These are phyloP conservation scores for Mucor mucedo DNA, from an alignment of 371 early-diverging fungal genomes.

Conservation along the genomic window DNA sequence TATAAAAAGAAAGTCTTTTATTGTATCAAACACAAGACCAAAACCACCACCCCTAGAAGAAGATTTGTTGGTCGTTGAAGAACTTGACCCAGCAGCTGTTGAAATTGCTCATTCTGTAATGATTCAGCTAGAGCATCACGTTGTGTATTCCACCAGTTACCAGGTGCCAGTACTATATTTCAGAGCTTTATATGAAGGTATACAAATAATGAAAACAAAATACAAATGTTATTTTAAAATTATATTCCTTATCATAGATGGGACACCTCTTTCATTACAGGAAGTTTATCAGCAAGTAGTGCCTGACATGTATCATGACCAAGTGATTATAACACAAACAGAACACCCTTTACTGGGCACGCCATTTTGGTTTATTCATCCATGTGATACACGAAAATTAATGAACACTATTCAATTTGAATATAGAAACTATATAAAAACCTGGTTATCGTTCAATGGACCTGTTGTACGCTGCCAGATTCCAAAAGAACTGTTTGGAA, in stretches of 20 bases:
- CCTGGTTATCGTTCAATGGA: slow-evolving; percentile 45
- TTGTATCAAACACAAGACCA: not conserved
- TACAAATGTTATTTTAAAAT: not conserved
- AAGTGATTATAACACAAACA: slow-evolving; percentile 37
- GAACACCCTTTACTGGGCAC: slow-evolving; percentile 70
- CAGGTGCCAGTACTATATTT: slow-evolving; percentile 78
- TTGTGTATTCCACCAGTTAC: slow-evolving; percentile 71
- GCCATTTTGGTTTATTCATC: slow-evolving; percentile 74
- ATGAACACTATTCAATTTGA: slow-evolving; percentile 37
- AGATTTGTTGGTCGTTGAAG: slow-evolving; percentile 1
- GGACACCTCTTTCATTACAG: slow-evolving; percentile 43
- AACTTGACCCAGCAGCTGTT: not conserved
- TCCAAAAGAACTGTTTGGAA: slow-evolving; percentile 12
- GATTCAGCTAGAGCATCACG: slow-evolving; percentile 63
- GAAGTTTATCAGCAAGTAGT: slow-evolving; percentile 55
- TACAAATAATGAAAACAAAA: not conserved
- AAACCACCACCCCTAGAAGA: not conserved
- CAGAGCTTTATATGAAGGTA: slow-evolving; percentile 35
- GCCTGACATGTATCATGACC: slow-evolving; percentile 35
- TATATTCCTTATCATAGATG: slow-evolving; percentile 38
- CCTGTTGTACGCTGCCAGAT: slow-evolving; percentile 32
- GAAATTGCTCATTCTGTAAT: not conserved
- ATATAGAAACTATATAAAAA: slow-evolving; percentile 32
- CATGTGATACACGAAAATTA: slow-evolving; percentile 70
- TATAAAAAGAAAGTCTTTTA: slow-evolving; percentile 3